phyloP scores from a whole-genome alignment of 2,329 filamentous ascomycete species.

The Alternaria ventricosa region DNA sequence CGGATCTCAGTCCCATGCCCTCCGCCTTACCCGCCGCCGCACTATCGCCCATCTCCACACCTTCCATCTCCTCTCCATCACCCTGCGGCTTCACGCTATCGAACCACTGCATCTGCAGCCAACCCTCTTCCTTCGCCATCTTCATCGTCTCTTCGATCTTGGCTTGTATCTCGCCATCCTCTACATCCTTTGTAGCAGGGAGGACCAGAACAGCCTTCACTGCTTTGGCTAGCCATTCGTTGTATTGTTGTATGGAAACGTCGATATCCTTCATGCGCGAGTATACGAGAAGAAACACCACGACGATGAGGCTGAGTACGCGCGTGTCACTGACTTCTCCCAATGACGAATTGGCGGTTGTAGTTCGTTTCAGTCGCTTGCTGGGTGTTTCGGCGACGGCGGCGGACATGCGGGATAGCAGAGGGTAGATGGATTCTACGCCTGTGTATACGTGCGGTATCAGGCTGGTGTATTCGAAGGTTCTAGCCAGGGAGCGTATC shows the following conservation, averaged over 20 bases:
- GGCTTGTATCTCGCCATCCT: constrained; percentile 52
- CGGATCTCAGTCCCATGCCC: constrained; percentile 51
- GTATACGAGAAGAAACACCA: constrained; percentile 66
- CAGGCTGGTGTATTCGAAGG: constrained; percentile 66
- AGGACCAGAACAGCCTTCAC: constrained; percentile 60
- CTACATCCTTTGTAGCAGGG: constrained; percentile 57
- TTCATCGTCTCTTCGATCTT: constrained; percentile 44
- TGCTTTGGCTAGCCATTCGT: constrained; percentile 49
- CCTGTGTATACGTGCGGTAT: constrained; percentile 78
- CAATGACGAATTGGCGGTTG: constrained; percentile 8
- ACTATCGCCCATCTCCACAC: constrained; percentile 31
- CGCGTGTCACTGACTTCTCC: constrained; percentile 26
- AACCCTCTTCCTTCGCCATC: constrained; percentile 45
- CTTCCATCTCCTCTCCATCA: constrained; percentile 36
- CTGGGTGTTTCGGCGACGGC: constrained; percentile 44
- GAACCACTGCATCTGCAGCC: constrained; percentile 62
- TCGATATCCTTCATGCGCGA: constrained; percentile 50
- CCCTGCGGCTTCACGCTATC: constrained; percentile 57
- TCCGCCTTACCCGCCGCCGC: constrained; percentile 31
- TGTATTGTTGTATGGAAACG: constrained; percentile 40
- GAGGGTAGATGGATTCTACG: constrained; percentile 63
- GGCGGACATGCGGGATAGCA: constrained; percentile 40
- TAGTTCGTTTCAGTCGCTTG: constrained; percentile 58
- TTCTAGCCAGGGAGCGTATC: constrained; percentile 69
- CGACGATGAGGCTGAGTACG: constrained; percentile 60